A percentile compares a stretch with the other conserved stretches of the same genome.
Conservation (phyloP, 495 filamentous ascomycete genomes). For the Penicillium coffeae region DNA sequence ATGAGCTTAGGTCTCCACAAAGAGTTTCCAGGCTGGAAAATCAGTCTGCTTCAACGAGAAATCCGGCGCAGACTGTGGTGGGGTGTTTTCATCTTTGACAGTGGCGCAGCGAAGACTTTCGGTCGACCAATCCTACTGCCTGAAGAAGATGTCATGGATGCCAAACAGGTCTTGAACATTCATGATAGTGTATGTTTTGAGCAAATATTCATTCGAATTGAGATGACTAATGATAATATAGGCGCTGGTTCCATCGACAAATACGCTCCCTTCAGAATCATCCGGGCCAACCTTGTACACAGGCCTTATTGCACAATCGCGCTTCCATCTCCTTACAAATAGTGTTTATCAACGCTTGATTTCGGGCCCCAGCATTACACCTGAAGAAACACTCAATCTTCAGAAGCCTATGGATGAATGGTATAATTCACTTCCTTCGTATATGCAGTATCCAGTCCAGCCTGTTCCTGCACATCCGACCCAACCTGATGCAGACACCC, state of each 20-base stretch:
- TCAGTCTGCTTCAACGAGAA: conserved; percentile 47
- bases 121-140: conserved; percentile 47
- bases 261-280: conserved; percentile 38
- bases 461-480: conserved; percentile 18
- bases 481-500: conserved; percentile 30
- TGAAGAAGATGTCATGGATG: conserved; percentile 45
- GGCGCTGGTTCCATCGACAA: conserved; percentile 41
- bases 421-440: conserved; percentile 41
- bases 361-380: conserved; percentile 44
- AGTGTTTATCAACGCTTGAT: conserved; percentile 50
- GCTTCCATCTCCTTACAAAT: conserved; percentile 48
- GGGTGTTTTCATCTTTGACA: conserved; percentile 48
- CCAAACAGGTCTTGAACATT: conserved; percentile 47
- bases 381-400: conserved; percentile 44
- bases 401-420: conserved; percentile 47
- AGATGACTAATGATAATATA: conserved; percentile 6
- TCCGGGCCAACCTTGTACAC: conserved; percentile 47
- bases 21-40: conserved; percentile 52
- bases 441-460: conserved; percentile 36
- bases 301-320: conserved; percentile 44
- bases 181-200: conserved; percentile 35
- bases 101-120: conserved; percentile 46
- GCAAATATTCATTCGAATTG: background rate
- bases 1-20: conserved; percentile 54
- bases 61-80: conserved; percentile 45